Base-by-base conservation (phyloP, 2,329 filamentous ascomycete species). In the Plenodomus biglobosus region DNA sequence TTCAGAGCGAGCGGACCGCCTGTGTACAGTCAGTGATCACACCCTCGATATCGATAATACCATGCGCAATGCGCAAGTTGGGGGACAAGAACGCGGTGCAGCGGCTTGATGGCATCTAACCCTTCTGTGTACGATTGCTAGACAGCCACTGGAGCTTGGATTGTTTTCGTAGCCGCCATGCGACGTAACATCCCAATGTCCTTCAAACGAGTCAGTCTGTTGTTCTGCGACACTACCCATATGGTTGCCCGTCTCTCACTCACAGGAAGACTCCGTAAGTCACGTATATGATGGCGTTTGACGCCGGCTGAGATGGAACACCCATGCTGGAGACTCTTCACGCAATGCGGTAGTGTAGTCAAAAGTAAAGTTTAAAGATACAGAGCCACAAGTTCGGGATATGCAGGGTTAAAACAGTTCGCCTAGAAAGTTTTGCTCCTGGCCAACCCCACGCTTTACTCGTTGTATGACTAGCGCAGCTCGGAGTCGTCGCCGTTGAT, bases 1-100 rank as follows among this genome's bases (percentile, higher is more conserved):
- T 94, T 94, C 69, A 94, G 80, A 72, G 89, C 88, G 73, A 94
- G 77, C 62, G 89, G 89, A 58, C 90, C 76, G 58, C 87, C 89
- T 94, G 64, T 18, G 50, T 24, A 44, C 18, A 38, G 65, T 74
- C 51, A 60, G 54, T 44, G 10, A 72, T 59, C 44, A 18, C 37
- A 46, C 40, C n/a, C 40, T 15, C n/a, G 17, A 35, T 7, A 16
- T 18, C 16, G 27, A 30, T 35, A 22, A 16, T 37, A 38, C 38
- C 34, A 41, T 22, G 43, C 30, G 16, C 27, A 39, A 46, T 37
- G 36, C 46, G 55, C 45, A 41, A 34, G 38, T 43, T 36, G 21
- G 38, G n/a, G 15, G 42, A 49, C 37, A 20, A 38, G 15, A 34
- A 48, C 38, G 37, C 43, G 34, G 42, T 47, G 44, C 41, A 46